Percentiles rank a stretch among this genome's conserved stretches.
Evolutionary conservation across 2,329 filamentous ascomycete species (phyloP).

Genomic region (Trichoderma sp.): DNA sequence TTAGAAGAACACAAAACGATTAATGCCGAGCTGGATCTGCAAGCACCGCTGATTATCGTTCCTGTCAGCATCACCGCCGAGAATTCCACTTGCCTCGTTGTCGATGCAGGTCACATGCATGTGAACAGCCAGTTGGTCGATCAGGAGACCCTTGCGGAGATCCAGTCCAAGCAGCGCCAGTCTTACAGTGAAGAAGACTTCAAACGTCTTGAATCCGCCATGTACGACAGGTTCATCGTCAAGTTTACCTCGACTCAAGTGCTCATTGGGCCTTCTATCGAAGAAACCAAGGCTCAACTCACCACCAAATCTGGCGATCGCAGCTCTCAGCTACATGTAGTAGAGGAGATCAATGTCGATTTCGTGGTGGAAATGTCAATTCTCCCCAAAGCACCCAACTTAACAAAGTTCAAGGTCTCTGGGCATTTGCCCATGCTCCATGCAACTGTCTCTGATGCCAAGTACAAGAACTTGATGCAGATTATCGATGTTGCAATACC

Average conservation of each 20-base stretch:
- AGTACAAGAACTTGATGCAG: constrained; percentile 96
- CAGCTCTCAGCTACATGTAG: constrained; percentile 73
- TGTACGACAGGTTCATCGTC: constrained; percentile 96
- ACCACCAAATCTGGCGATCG: constrained; percentile 57
- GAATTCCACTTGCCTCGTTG: constrained; percentile 81
- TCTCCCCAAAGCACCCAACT: constrained; percentile 87
- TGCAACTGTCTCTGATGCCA: constrained; percentile 85
- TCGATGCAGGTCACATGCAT: constrained; percentile 94
- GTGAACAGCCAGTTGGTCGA: constrained; percentile 93
- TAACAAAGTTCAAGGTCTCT: constrained; percentile 87
- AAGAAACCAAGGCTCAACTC: constrained; percentile 82
- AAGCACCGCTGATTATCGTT: constrained; percentile 93
- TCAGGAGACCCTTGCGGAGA: constrained; percentile 80
- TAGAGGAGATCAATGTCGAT: constrained; percentile 96
- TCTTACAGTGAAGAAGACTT: constrained; percentile 87
- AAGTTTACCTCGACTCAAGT: constrained; percentile 94
- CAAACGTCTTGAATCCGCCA: constrained; percentile 79
- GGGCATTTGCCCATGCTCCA: constrained; percentile 90
- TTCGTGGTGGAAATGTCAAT: constrained; percentile 97
- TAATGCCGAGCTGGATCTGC: constrained; percentile 91
- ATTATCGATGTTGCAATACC: constrained; percentile 94
- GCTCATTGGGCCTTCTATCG: constrained; percentile 88
- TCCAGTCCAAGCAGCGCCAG: constrained; percentile 86
- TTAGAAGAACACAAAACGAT: constrained; percentile 97
- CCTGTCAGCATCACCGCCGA: constrained; percentile 85